These are phyloP conservation scores for Trebouxia sp. DNA, from an alignment of 139 green algal genomes.

Conservation along the genomic window DNA sequence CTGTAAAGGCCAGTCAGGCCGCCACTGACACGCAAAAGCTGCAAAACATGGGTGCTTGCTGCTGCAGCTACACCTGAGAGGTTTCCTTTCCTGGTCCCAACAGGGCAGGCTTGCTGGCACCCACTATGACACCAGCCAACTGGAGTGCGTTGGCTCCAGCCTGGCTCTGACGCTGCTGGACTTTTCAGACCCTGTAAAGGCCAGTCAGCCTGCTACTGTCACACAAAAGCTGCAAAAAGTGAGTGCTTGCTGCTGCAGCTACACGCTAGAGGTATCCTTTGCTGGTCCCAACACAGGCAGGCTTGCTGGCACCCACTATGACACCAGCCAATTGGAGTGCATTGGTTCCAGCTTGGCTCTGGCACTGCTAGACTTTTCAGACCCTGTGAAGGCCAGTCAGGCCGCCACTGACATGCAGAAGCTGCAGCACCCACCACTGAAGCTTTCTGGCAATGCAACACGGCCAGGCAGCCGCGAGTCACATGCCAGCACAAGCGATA, in stretches of 20 bases:
- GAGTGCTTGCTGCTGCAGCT: slow-evolving; percentile 32
- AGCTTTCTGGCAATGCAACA: neutral
- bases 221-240: neutral
- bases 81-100: slow-evolving; percentile 57
- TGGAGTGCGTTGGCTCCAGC: neutral
- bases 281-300: slow-evolving; percentile 53
- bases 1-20: no score
- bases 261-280: slow-evolving; percentile 76
- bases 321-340: slow-evolving; percentile 44
- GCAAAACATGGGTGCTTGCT: neutral
- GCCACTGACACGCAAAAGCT: no score
- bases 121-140: slow-evolving; percentile 48
- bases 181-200: slow-evolving; percentile 53
- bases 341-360: slow-evolving; percentile 54
- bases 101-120: slow-evolving; percentile 35
- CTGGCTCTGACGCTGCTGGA: slow-evolving; percentile 25
- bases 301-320: slow-evolving; percentile 56
- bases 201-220: no score
- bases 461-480: no score
- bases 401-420: neutral
- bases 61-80: slow-evolving; percentile 64
- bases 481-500: neutral
- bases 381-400: slow-evolving; percentile 28
- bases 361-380: slow-evolving; percentile 59
- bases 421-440: neutral